Conservation (phyloP, 2,329 filamentous ascomycete genomes). For the Lachnellula cervina region DNA sequence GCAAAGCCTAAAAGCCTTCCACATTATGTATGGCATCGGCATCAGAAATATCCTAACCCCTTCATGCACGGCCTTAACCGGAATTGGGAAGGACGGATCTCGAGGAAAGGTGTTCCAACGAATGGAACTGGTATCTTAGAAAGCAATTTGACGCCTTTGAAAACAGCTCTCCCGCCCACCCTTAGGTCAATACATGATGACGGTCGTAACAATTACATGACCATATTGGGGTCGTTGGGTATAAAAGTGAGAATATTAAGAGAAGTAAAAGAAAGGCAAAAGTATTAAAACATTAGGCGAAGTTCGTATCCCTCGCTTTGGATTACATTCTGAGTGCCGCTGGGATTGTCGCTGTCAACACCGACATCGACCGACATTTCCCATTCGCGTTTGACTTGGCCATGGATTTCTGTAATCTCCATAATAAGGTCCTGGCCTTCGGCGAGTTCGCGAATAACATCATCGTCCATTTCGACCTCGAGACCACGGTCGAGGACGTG, state of each 20-base stretch:
- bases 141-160: constrained; percentile 21
- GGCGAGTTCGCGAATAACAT: constrained; percentile 74
- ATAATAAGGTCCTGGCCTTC: constrained; percentile 91
- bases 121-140: constrained; percentile 28
- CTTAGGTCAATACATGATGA: constrained; percentile 13
- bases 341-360: constrained; percentile 26
- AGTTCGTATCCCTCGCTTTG: constrained; percentile 31
- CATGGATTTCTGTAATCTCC: constrained; percentile 45
- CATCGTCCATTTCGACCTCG: constrained; percentile 84
- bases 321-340: constrained; percentile 20
- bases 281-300: constrained; percentile 32
- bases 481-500: constrained; percentile 70
- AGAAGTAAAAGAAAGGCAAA: neutral
- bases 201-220: constrained; percentile 29
- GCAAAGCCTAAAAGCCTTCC: neutral
- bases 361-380: constrained; percentile 53
- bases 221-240: constrained; percentile 22
- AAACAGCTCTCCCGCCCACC: constrained; percentile 9
- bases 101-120: constrained; percentile 18
- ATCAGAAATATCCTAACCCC: constrained; percentile 4
- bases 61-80: constrained; percentile 14
- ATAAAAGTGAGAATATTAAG: constrained; percentile 13
- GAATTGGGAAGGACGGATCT: constrained; percentile 9
- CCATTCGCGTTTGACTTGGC: constrained; percentile 51
- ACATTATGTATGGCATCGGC: neutral